phyloP scores from a whole-genome alignment of 257 asterid species.

The Lithospermum erythrorhizon region DNA sequence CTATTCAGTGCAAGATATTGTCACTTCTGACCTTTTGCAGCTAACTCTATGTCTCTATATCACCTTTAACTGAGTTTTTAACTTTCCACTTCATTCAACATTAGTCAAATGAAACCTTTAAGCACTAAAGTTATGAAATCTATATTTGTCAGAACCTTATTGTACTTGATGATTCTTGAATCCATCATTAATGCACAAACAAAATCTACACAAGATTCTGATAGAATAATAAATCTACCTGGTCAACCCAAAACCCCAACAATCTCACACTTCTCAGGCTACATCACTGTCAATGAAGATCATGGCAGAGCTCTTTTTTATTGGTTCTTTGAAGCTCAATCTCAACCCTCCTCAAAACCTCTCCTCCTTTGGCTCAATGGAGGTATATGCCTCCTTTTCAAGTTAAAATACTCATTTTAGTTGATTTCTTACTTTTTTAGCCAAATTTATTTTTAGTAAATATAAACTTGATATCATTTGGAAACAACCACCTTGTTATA shows the following conservation, averaged over 20 bases:
- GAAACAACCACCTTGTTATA: too few relatives aligned
- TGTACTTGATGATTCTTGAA: background rate
- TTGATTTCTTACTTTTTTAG: too few relatives aligned
- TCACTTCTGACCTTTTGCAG: background rate
- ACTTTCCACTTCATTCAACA: too few relatives aligned
- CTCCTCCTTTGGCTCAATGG: conserved; percentile 25
- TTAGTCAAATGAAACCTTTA: too few relatives aligned
- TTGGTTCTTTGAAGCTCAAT: conserved; percentile 9
- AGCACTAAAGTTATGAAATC: background rate
- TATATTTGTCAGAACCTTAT: background rate
- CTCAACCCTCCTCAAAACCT: conserved; percentile 1
- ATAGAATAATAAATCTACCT: conserved; percentile 3
- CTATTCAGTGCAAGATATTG: too few relatives aligned
- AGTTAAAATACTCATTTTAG: background rate
- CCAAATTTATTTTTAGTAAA: too few relatives aligned
- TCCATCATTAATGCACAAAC: background rate
- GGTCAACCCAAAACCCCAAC: conserved; percentile 2
- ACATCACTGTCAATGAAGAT: conserved; percentile 8
- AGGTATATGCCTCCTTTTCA: conserved; percentile 3
- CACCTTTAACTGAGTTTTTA: too few relatives aligned
- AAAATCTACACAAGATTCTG: background rate
- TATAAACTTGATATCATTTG: too few relatives aligned
- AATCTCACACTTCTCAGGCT: conserved; percentile 10
- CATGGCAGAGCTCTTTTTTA: conserved; percentile 8
- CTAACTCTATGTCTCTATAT: too few relatives aligned